Percentiles rank a stretch among this genome's conserved stretches.
Evolutionary conservation across 1,284 basidiomycete genomes (phyloP).

Genomic region (Leccinum subrobustum): DNA sequence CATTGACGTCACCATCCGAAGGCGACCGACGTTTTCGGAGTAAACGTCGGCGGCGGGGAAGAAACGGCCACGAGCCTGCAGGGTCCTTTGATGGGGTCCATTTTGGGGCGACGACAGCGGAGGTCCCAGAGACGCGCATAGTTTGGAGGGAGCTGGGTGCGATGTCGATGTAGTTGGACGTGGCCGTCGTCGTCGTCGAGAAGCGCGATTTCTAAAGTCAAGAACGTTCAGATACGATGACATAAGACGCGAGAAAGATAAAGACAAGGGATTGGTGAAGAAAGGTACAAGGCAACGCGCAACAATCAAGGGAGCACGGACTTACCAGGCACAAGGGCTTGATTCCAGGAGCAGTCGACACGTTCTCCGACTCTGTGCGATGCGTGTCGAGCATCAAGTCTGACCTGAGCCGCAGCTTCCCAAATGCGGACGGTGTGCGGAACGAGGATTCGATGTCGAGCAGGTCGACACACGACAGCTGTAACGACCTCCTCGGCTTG

Average conservation of each 20-base stretch:
- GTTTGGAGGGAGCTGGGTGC: background rate
- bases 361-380: conserved; percentile 12
- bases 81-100: conserved; percentile 2
- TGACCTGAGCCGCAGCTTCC: conserved; percentile 19
- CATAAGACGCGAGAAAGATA: background rate
- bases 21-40: conserved; percentile 31
- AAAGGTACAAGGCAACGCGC: background rate
- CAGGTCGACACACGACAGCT: conserved; percentile 26
- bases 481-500: conserved; percentile 18
- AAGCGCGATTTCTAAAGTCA: conserved; percentile 44
- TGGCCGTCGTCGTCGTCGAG: conserved; percentile 51
- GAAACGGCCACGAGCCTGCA: conserved; percentile 26
- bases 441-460: conserved; percentile 27
- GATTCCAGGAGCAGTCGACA: conserved; percentile 1
- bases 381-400: conserved; percentile 24
- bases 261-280: background rate
- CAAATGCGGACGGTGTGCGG: conserved; percentile 16
- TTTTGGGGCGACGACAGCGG: conserved; percentile 3
- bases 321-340: conserved; percentile 22
- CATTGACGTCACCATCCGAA: conserved; percentile 1
- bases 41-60: conserved; percentile 21
- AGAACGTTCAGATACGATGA: background rate
- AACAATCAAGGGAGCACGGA: background rate
- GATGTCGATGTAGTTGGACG: conserved; percentile 45
- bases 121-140: conserved; percentile 7